phyloP scores from a whole-genome alignment of 139 green algal genomes.

The Marvania coccoides region DNA sequence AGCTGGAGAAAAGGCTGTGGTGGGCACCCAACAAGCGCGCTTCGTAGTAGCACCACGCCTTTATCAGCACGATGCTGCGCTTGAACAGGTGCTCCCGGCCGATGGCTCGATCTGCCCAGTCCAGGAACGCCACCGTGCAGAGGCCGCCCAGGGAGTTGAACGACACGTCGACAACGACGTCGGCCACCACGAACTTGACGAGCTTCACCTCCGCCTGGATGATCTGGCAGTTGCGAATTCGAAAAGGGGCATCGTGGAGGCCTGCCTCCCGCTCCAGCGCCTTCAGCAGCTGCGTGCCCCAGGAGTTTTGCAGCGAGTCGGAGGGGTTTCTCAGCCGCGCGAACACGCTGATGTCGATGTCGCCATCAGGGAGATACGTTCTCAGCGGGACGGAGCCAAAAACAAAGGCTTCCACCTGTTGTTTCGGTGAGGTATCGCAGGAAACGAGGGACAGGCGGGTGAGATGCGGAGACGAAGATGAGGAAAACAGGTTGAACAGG shows the following conservation, averaged over 20 bases:
- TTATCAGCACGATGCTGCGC: slow-evolving; percentile 90
- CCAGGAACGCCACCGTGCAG: slow-evolving; percentile 86
- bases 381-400: slow-evolving; percentile 94
- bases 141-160: slow-evolving; percentile 91
- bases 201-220: slow-evolving; percentile 69
- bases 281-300: slow-evolving; percentile 48
- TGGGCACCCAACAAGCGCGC: slow-evolving; percentile 87
- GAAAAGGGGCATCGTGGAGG: slow-evolving; percentile 27
- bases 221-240: background rate
- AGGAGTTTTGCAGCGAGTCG: slow-evolving; percentile 44
- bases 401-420: slow-evolving; percentile 70
- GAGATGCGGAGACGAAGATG: background rate
- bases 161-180: slow-evolving; percentile 96
- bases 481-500: background rate
- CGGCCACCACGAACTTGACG: slow-evolving; percentile 91
- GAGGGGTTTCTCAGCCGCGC: background rate
- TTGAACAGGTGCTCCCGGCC: slow-evolving; percentile 86
- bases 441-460: background rate
- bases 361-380: slow-evolving; percentile 92
- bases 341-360: slow-evolving; percentile 94
- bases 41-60: slow-evolving; percentile 99
- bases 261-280: slow-evolving; percentile 61
- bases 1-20: slow-evolving; percentile 91
- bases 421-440: background rate
- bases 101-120: slow-evolving; percentile 73